Evolutionary conservation across 2,329 filamentous ascomycete genomes (phyloP).

Genomic region (Colletotrichum limetticola): DNA sequence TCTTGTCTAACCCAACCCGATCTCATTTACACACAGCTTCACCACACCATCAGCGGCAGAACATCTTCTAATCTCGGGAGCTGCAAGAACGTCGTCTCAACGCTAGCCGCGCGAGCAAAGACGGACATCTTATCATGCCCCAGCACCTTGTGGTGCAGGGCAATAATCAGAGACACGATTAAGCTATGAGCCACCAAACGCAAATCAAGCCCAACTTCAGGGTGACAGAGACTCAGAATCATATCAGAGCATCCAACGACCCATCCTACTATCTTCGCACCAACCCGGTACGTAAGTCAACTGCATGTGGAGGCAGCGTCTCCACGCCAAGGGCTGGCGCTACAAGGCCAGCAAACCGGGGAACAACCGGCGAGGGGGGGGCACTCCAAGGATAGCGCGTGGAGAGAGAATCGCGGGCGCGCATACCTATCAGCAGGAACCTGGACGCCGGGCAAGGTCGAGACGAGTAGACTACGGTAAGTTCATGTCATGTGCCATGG

Average conservation of each 20-base stretch:
- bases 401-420: conserved; percentile 25
- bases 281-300: conserved; percentile 8
- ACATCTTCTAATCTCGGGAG: not conserved
- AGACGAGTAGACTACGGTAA: conserved; percentile 22
- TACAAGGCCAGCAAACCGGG: conserved; percentile 30
- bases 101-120: not conserved
- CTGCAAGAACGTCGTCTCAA: not conserved
- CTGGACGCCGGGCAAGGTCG: not conserved
- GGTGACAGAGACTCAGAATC: not conserved
- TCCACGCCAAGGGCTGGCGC: conserved; percentile 27
- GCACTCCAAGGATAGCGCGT: conserved; percentile 27
- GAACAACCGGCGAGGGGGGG: conserved; percentile 18
- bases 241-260: conserved; percentile 4
- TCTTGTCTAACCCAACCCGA: not conserved
- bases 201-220: not conserved
- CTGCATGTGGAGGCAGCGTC: conserved; percentile 16
- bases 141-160: not conserved
- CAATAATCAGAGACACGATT: not conserved
- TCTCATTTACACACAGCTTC: not conserved
- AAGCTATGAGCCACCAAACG: conserved; percentile 1
- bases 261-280: not conserved
- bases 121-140: not conserved
- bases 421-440: not conserved
- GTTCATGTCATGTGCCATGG: conserved; percentile 28
- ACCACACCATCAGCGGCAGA: not conserved